Base-by-base conservation (phyloP, 2,329 filamentous ascomycete genomes). In the Penicillium fuscoglaucum region DNA sequence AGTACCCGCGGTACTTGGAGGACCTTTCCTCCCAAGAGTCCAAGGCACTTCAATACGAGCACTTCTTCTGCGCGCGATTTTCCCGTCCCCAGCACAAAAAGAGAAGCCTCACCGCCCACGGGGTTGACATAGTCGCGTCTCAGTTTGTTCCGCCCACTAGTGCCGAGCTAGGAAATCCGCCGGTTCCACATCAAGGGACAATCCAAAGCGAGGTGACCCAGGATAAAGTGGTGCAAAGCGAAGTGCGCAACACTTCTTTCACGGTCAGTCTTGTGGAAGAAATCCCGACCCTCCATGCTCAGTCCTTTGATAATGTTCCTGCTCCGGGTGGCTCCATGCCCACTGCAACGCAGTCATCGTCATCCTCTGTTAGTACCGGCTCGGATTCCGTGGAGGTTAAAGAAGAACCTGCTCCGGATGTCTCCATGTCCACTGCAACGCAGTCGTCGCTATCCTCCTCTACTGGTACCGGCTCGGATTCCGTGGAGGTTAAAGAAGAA, bases 31-130 rank as follows among this genome's bases (percentile, higher is more conserved):
- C 65, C 12, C 63, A 65, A 28, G 65, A 66, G 0, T 64, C 70
- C 4, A 65, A 73, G 35, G 58, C 63, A 21, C 51, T 74, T 19
- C 48, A 58, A 8, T 81, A 80, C 53, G 72, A 76, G 55, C 64
- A 70, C 1, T 80, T 74, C 50, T 80, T 80, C 55, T 41, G 64
- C 9, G 60, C 58, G 1, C 63, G 64, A n/a, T 70, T 75, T 48
- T 68, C 65, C 13, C 67, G 58, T 7, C 72, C 77, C 15, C 56
- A 53, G 9, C 70, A 72, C 60, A 76, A 72, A 54, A 75, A 73
- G 55, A 72, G 75, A 51, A 74, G 67, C 55, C 66, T 78, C n/a
- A 73, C 68, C 15, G 60, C 64, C 1, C 63, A 66, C n/a, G 65
- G 65, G 17, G 68, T 78, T 31, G 66, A 72, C 12, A 28, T 68